A percentile compares a stretch with the other conserved stretches of the same genome.
These are phyloP conservation scores for Gossypium longicalyx DNA, from an alignment of 345 rosid species.

Conservation along the genomic window DNA sequence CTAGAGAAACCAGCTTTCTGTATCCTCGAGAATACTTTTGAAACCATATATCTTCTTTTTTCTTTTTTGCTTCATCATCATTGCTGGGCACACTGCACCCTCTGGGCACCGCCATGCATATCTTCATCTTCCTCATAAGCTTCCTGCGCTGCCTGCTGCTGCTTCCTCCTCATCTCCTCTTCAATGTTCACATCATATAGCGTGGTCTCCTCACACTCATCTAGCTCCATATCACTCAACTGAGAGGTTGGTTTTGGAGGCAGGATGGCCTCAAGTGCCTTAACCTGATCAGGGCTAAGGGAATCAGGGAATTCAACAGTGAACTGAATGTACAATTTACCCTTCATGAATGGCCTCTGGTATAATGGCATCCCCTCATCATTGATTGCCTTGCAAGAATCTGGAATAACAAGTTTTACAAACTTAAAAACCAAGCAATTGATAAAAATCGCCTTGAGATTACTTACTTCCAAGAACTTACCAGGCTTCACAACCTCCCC, in stretches of 20 bases:
- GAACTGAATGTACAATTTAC: conserved; percentile 85
- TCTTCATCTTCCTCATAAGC: conserved; percentile 61
- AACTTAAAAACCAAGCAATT: background rate
- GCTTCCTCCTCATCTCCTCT: conserved; percentile 86
- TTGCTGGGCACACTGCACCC: conserved; percentile 83
- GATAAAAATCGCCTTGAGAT: background rate
- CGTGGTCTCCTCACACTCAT: conserved; percentile 86
- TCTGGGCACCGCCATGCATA: conserved; percentile 45
- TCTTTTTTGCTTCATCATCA: conserved; percentile 20
- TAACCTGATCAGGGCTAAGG: conserved; percentile 55
- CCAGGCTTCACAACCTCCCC: conserved; percentile 94
- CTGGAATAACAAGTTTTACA: conserved; percentile 24
- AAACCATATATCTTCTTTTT: background rate
- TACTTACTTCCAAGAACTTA: conserved; percentile 18
- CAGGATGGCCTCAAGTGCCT: conserved; percentile 60
- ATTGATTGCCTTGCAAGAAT: conserved; percentile 71
- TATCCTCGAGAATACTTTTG: background rate
- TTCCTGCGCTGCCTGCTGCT: conserved; percentile 50
- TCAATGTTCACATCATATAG: conserved; percentile 80
- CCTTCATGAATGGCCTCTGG: conserved; percentile 85
- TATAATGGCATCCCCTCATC: conserved; percentile 89
- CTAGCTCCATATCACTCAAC: conserved; percentile 76
- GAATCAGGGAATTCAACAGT: conserved; percentile 86
- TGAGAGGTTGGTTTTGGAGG: conserved; percentile 43
- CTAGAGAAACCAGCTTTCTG: background rate